Evolutionary conservation across 352 stramenopile species (phyloP).

Genomic region (Lagenidium giganteum): DNA sequence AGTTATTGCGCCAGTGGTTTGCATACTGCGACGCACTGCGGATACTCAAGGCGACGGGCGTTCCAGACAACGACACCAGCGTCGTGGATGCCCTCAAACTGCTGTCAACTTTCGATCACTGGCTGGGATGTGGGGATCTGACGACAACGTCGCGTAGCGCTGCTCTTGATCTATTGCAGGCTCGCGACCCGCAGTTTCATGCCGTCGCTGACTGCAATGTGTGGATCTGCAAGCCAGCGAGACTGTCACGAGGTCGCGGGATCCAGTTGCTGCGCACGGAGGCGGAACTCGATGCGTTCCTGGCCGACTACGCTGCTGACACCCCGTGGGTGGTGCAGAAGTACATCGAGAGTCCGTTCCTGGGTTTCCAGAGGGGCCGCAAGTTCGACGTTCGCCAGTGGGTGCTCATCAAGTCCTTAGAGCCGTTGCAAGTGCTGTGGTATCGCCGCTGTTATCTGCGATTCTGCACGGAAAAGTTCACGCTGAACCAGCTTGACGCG

Average conservation of each 20-base stretch:
- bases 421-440: slow-evolving; percentile 58
- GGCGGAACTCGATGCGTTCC: slow-evolving; percentile 27
- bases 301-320: slow-evolving; percentile 1
- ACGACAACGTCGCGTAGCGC: background rate
- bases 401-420: slow-evolving; percentile 65
- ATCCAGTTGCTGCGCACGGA: slow-evolving; percentile 59
- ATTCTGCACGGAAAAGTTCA: slow-evolving; percentile 61
- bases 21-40: slow-evolving; percentile 41
- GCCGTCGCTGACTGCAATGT: slow-evolving; percentile 29
- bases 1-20: slow-evolving; percentile 32
- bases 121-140: slow-evolving; percentile 3
- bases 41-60: slow-evolving; percentile 19
- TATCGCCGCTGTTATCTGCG: slow-evolving; percentile 69
- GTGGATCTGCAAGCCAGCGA: slow-evolving; percentile 80
- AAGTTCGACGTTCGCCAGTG: slow-evolving; percentile 89
- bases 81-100: no score
- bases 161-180: slow-evolving; percentile 11
- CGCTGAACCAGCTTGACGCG: slow-evolving; percentile 36
- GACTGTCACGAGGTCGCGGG: slow-evolving; percentile 66
- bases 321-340: slow-evolving; percentile 73
- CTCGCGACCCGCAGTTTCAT: slow-evolving; percentile 39
- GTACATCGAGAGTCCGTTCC: slow-evolving; percentile 77
- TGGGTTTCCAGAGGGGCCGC: slow-evolving; percentile 34
- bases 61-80: background rate
- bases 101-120: no score